Conservation (phyloP, 495 filamentous ascomycete species). For the Penicillium bialowiezense region DNA sequence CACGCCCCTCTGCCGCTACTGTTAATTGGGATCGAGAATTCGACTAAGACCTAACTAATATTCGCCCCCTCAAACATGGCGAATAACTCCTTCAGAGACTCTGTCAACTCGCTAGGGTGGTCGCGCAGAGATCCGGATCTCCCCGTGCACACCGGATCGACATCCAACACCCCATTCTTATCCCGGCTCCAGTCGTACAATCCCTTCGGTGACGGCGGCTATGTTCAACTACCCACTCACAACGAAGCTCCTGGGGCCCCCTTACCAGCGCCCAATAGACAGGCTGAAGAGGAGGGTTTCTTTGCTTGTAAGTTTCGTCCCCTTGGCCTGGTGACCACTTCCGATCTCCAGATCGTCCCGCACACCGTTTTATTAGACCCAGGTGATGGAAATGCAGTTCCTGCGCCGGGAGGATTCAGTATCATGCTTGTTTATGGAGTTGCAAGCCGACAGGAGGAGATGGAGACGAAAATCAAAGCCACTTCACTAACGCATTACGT, state of each 20-base stretch:
- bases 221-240: conserved; percentile 84
- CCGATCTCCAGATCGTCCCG: conserved; percentile 21
- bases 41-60: conserved; percentile 1
- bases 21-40: conserved; percentile 15
- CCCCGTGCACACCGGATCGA: conserved; percentile 73
- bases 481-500: conserved; percentile 14
- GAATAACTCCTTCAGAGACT: conserved; percentile 84
- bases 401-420: conserved; percentile 36
- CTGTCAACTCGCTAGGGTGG: conserved; percentile 94
- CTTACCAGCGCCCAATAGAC: conserved; percentile 75
- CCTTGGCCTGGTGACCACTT: conserved; percentile 17
- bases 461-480: not conserved
- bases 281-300: conserved; percentile 93
- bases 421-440: conserved; percentile 21
- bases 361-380: conserved; percentile 18
- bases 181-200: conserved; percentile 83
- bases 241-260: conserved; percentile 78
- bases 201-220: conserved; percentile 83
- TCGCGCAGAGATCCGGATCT: conserved; percentile 78
- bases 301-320: conserved; percentile 80
- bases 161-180: conserved; percentile 66
- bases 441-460: conserved; percentile 16
- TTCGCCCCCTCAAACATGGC: conserved; percentile 63
- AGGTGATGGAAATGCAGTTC: conserved; percentile 41
- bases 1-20: conserved; percentile 11